phyloP scores from a whole-genome alignment of 1,284 basidiomycete genomes.

The Crucibulum cyathiforme region DNA sequence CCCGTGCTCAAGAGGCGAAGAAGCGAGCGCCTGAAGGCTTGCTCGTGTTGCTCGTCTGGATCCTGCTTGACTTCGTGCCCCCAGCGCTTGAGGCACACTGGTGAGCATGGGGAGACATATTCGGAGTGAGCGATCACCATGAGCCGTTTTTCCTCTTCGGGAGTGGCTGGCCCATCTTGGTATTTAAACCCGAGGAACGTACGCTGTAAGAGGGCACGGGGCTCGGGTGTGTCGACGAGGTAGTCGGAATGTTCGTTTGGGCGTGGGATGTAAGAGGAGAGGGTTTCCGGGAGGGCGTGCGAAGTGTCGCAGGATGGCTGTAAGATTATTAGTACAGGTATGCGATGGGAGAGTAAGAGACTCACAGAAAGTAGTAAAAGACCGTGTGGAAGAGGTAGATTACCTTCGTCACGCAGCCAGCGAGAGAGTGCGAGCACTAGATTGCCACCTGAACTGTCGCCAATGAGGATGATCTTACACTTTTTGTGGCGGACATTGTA shows the following conservation, averaged over 20 bases:
- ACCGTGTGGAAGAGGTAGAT: constrained; percentile 49
- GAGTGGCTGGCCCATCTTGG: constrained; percentile 10
- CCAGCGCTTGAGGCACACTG: constrained; percentile 46
- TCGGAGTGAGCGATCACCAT: constrained; percentile 56
- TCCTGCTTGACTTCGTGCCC: constrained; percentile 37
- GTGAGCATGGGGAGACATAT: constrained; percentile 53
- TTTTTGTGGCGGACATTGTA: constrained; percentile 26
- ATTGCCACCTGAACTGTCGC: constrained; percentile 78
- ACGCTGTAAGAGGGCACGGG: constrained; percentile 54
- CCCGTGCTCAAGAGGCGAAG: constrained; percentile 12
- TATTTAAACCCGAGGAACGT: constrained; percentile 52
- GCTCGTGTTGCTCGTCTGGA: constrained; percentile 20
- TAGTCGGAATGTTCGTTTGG: constrained; percentile 56
- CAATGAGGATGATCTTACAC: constrained; percentile 67
- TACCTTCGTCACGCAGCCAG: constrained; percentile 56
- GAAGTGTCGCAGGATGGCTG: constrained; percentile 46
- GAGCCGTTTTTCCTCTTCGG: constrained; percentile 41
- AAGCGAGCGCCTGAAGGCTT: constrained; percentile 16
- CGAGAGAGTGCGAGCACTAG: constrained; percentile 62
- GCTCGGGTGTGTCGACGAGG: constrained; percentile 58
- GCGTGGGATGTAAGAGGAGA: constrained; percentile 54
- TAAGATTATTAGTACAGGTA: constrained; percentile 7
- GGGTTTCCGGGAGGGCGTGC: constrained; percentile 52
- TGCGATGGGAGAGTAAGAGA: constrained; percentile 19
- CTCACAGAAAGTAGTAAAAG: constrained; percentile 51